Percentiles rank a stretch among this genome's conserved stretches.
Conservation (phyloP, 179 eudicot genomes). For the Patellifolia procumbens region DNA sequence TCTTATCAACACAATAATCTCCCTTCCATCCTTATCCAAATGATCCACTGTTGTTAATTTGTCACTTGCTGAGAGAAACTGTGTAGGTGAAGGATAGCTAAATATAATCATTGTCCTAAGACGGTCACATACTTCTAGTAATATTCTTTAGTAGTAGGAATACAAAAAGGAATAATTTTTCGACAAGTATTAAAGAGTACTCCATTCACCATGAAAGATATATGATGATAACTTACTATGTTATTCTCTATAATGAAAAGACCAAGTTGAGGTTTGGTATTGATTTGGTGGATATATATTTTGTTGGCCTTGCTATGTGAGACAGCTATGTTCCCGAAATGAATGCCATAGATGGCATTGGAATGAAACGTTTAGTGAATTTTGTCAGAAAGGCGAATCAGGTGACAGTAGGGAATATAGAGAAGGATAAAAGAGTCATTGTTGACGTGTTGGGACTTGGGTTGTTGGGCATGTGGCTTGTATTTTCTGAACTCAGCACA, state of each 20-base stretch:
- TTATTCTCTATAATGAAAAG: not conserved
- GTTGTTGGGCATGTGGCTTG: not conserved
- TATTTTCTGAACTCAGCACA: not conserved
- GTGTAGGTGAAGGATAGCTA: not conserved
- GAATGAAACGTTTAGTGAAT: not conserved
- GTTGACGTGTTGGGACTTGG: not conserved
- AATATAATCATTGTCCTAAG: not conserved
- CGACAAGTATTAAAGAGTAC: too few relatives aligned
- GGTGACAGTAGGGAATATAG: not conserved
- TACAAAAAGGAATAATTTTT: not conserved
- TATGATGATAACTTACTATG: too few relatives aligned
- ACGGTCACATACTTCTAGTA: not conserved
- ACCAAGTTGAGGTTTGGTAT: not conserved
- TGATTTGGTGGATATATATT: not conserved
- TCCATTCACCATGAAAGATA: too few relatives aligned
- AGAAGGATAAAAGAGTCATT: not conserved
- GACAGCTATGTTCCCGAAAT: not conserved
- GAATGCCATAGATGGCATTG: not conserved
- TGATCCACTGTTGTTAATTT: not conserved
- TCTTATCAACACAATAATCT: too few relatives aligned
- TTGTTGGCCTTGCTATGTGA: not conserved
- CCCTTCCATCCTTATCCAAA: not conserved
- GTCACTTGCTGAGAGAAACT: not conserved
- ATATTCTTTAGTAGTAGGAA: not conserved
- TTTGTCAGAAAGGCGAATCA: not conserved